Evolutionary conservation across 78 protist species (phyloP).

Genomic region (Isochrysis galbana): DNA sequence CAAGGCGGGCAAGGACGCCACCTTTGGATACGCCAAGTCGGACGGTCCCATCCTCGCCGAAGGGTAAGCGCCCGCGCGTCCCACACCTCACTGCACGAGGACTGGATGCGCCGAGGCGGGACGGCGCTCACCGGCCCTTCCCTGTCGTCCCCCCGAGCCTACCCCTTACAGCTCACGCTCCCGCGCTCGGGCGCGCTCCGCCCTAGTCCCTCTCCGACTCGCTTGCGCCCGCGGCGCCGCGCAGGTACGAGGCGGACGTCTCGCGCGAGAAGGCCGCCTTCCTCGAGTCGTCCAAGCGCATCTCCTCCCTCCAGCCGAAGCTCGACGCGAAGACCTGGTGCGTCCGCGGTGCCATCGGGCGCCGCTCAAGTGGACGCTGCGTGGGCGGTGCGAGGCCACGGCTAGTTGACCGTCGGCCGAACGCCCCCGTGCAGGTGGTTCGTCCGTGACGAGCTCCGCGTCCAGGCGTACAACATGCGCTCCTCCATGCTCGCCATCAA

Average conservation of each 20-base stretch:
- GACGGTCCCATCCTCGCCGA: neutral
- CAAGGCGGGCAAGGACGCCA: neutral
- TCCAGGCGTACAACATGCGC: constrained; percentile 13
- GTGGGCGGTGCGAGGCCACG: too few relatives aligned
- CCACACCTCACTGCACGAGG: neutral
- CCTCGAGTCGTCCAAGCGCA: neutral
- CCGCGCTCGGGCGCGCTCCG: too few relatives aligned
- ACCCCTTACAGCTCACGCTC: too few relatives aligned
- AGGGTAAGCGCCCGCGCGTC: neutral
- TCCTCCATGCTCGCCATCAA: neutral
- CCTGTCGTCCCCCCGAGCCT: too few relatives aligned
- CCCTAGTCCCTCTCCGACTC: too few relatives aligned
- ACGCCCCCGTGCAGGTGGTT: too few relatives aligned
- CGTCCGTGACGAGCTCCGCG: neutral
- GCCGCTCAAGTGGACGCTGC: too few relatives aligned
- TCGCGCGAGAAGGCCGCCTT: neutral
- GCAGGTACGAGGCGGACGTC: neutral
- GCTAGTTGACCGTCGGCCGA: too few relatives aligned
- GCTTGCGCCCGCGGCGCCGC: neutral
- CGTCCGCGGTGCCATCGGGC: too few relatives aligned
- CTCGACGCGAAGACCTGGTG: constrained; percentile 8
- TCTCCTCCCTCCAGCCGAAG: neutral
- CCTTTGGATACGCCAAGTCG: neutral
- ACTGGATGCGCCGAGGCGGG: neutral
- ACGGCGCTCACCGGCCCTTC: neutral